phyloP scores from a whole-genome alignment of 768 basidiomycete species.

The Leucogyrophana mollusca region DNA sequence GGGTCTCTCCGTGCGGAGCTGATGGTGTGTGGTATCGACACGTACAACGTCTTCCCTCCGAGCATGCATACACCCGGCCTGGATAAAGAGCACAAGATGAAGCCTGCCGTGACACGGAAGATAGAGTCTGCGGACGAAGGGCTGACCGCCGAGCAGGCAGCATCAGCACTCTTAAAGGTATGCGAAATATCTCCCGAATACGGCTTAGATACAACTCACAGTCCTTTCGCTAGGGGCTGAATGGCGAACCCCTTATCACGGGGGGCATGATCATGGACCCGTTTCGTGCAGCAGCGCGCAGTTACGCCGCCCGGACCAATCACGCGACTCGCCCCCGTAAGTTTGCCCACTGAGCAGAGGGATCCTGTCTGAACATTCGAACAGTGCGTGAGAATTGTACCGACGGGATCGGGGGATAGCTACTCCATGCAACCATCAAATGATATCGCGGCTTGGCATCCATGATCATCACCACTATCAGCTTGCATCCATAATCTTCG shows the following conservation, averaged over 20 bases:
- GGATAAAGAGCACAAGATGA: slow-evolving; percentile 72
- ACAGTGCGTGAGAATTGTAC: too few species aligned
- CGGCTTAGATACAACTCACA: too few species aligned
- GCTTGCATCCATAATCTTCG: too few species aligned
- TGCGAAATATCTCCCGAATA: too few species aligned
- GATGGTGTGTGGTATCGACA: slow-evolving; percentile 69
- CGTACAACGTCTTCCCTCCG: slow-evolving; percentile 81
- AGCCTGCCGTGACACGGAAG: slow-evolving; percentile 71
- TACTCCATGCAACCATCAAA: too few species aligned
- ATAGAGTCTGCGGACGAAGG: slow-evolving; percentile 77
- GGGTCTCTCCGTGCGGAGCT: slow-evolving; percentile 82
- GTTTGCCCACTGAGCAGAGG: too few species aligned
- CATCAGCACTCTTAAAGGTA: slow-evolving; percentile 59
- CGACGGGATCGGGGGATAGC: too few species aligned
- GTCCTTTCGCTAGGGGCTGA: slow-evolving; percentile 52
- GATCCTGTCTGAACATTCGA: too few species aligned
- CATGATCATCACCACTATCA: too few species aligned
- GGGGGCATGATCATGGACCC: slow-evolving; percentile 65
- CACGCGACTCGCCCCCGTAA: slow-evolving; percentile 47
- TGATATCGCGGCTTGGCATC: too few species aligned
- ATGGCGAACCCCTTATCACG: slow-evolving; percentile 72
- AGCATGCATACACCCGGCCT: slow-evolving; percentile 80
- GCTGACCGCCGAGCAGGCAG: slow-evolving; percentile 61
- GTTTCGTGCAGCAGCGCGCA: slow-evolving; percentile 64
- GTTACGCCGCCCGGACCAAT: slow-evolving; percentile 49